Base-by-base conservation (phyloP, 345 rosid genomes). In the Brassica carinata region DNA sequence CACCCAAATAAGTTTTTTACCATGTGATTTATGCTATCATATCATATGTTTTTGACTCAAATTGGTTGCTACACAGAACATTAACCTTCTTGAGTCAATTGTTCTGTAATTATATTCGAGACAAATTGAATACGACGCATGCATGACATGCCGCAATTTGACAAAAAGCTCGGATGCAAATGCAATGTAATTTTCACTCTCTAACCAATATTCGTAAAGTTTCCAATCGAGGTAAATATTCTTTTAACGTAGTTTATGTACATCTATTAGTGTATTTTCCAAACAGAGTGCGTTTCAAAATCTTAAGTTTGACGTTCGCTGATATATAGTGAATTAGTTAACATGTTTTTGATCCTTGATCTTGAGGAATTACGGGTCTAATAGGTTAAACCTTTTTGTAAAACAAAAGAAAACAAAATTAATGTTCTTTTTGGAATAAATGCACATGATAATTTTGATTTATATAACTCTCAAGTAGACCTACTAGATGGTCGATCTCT, bases 401-500 rank as follows among this genome's bases (percentile, higher is more conserved):
- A 62, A 33, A 33, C 69, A 33, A 65, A 14, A 30, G 40, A 14
- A 64, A 65, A 65, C 27, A 67, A 19, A 19, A 38, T 1, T 36
- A 63, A 23, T 33, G 71, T 61, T 31, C 51, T 14, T 19, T 61
- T 61, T 51, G 33, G 55, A 59, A 31, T 53, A 63, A 15, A 5
- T 7, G 27, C 59, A 33, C 67, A 53, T 15, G 59, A 53, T 8
- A 2, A n/a, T 23, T 64, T 65, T 9, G 30, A 63, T 48, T 7
- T 26, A 2, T 17, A 71, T 17, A 71, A 64, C 43, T 18, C 7
- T 55, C 58, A 65, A 30, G 2, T 59, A 67, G 78, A 59, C 53
- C 64, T 61, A 59, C 5, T 51, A 78, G 38, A 51, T 27, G 64
- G 34, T 40, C 64, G 51, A 64, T 70, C 71, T 31, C 72, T 14